Evolutionary conservation across 1,284 basidiomycete species (phyloP).

Genomic region (Agroathelia rolfsii): DNA sequence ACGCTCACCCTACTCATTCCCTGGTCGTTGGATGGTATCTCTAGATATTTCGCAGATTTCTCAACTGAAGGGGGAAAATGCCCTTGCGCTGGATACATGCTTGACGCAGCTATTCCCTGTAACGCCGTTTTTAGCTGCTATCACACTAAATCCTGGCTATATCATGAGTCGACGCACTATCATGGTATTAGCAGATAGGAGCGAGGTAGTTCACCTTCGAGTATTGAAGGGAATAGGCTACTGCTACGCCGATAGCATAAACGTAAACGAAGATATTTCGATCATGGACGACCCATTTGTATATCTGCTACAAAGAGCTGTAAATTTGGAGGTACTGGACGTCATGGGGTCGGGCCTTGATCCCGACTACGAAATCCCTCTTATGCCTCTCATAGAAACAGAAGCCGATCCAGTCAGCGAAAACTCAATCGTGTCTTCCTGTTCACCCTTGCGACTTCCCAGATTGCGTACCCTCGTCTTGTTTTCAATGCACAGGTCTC

Average conservation of each 20-base stretch:
- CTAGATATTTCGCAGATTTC: slow-evolving; percentile 59
- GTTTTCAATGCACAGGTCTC: slow-evolving; percentile 57
- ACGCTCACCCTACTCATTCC: slow-evolving; percentile 72
- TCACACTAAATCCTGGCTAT: slow-evolving; percentile 54
- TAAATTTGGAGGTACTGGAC: slow-evolving; percentile 57
- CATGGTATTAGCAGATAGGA: slow-evolving; percentile 43
- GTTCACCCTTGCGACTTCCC: slow-evolving; percentile 39
- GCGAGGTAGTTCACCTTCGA: slow-evolving; percentile 42
- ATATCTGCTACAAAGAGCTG: slow-evolving; percentile 44
- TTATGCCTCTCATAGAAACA: slow-evolving; percentile 15
- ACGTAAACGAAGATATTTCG: slow-evolving; percentile 19
- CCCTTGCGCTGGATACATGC: slow-evolving; percentile 45
- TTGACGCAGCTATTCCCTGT: slow-evolving; percentile 59
- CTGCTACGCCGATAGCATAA: slow-evolving; percentile 21
- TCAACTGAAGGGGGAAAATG: slow-evolving; percentile 34
- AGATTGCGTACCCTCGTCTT: slow-evolving; percentile 56
- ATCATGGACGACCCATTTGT: slow-evolving; percentile 36
- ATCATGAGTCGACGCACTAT: slow-evolving; percentile 52
- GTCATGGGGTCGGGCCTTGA: slow-evolving; percentile 52
- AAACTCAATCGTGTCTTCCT: slow-evolving; percentile 19
- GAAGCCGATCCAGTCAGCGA: slow-evolving; percentile 18
- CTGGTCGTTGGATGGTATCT: slow-evolving; percentile 72
- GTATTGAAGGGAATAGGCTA: slow-evolving; percentile 56
- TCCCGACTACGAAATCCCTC: slow-evolving; percentile 33
- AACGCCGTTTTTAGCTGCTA: slow-evolving; percentile 52